Base-by-base conservation (phyloP, 2,329 filamentous ascomycete species). In the Stagonosporopsis rhizophila region DNA sequence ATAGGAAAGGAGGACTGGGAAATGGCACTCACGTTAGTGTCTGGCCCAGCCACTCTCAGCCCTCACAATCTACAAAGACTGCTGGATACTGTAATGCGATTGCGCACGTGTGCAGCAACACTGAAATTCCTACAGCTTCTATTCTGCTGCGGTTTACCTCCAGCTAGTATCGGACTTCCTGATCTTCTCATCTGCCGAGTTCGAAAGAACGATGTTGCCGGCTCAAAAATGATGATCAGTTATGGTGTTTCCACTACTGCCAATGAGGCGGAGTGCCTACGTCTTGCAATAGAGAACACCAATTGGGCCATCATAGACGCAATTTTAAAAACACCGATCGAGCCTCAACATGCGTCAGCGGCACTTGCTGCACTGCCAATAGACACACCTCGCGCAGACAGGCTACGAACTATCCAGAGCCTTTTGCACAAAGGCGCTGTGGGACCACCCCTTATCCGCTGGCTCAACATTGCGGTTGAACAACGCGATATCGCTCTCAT, bases 121-220 rank as follows among this genome's bases (percentile, higher is more conserved):
- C 58, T 70, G 32, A 66, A 64, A 5, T 75, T 69, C 37, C 48
- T 75, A 6, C 69, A 73, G 37, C 54, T 75, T 27, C 56, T 75
- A 3, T 66, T 75, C 34, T 73, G 70, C 48, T 75, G 72, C 45
- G 71, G 73, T 14, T 57, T 75, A 15, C 60, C 67, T 35, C 65
- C 72, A 17, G 44, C 61, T 1, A 72, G 60, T 27, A 64, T 68
- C 12, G 62, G 64, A 6, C 58, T 75, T 15, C 54, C 70, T 9
- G 67, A 65, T 40, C 58, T 75, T 15, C 64, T 75, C 3, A 58
- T 72, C n/a, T 62, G 64, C 19, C 65, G 71, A n/a, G 59, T 61
- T 2, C 67, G 69, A 39, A 66, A 64, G 6, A 68, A 74, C 28
- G 66, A 72, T 22, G 66, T 66, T 12, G 40, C 50, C 15, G 68